A percentile compares a stretch with the other conserved stretches of the same genome.
phyloP scores from a whole-genome alignment of 2,329 filamentous ascomycete genomes.

The Triangularia setosa region DNA sequence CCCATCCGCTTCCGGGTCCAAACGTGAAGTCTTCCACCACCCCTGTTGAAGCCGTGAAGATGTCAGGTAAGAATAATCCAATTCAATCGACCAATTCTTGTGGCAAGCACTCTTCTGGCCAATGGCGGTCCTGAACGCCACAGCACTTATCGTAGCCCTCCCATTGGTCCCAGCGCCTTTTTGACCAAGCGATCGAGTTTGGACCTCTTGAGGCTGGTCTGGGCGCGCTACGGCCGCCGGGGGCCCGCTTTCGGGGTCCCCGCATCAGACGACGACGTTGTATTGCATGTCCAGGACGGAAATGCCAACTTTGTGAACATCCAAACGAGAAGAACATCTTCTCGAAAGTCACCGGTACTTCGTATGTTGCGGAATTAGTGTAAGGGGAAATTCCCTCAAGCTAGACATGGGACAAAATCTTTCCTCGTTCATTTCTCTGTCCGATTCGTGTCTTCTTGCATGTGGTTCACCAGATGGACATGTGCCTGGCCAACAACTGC shows the following conservation, averaged over 20 bases:
- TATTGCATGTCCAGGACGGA: background rate
- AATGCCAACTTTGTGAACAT: background rate
- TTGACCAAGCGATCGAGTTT: background rate
- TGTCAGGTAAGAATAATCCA: constrained; percentile 20
- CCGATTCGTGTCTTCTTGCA: background rate
- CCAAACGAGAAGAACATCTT: background rate
- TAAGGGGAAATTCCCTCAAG: background rate
- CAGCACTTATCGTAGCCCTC: constrained; percentile 12
- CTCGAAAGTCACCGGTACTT: background rate
- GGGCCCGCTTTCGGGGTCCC: constrained; percentile 7
- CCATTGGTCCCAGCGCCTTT: constrained; percentile 9
- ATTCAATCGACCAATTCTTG: constrained; percentile 18
- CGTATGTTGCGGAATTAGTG: background rate
- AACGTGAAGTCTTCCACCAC: background rate
- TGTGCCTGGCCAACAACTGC: background rate
- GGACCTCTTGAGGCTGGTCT: background rate
- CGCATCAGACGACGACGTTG: constrained; percentile 6
- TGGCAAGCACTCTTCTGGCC: constrained; percentile 1
- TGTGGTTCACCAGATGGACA: background rate
- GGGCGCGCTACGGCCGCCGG: background rate
- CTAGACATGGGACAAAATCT: background rate
- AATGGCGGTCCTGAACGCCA: constrained; percentile 1
- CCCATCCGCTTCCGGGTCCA: background rate
- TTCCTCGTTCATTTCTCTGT: background rate
- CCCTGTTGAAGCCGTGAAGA: background rate